Evolutionary conservation across 1,284 basidiomycete species (phyloP).

Genomic region (Ceratobasidium sp.): DNA sequence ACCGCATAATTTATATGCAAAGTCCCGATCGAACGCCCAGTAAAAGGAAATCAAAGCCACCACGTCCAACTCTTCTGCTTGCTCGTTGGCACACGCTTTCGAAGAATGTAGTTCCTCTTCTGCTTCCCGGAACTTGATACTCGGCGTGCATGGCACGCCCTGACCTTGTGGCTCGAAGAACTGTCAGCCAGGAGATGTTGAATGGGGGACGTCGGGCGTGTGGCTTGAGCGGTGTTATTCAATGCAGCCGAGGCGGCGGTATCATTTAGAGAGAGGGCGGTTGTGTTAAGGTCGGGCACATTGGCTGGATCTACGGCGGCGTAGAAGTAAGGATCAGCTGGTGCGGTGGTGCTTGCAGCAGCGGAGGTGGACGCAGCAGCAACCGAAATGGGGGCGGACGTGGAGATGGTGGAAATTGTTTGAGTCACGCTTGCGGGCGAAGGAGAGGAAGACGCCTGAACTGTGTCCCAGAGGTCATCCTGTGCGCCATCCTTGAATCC

Average conservation of each 20-base stretch:
- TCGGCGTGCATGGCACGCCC: constrained; percentile 22
- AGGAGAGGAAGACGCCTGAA: constrained; percentile 27
- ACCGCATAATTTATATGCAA: constrained; percentile 12
- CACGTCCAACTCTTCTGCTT: constrained; percentile 14
- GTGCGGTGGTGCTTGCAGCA: background rate
- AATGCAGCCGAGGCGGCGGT: background rate
- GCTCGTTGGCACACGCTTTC: constrained; percentile 19
- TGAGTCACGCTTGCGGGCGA: background rate
- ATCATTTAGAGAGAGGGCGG: background rate
- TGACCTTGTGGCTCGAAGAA: constrained; percentile 17
- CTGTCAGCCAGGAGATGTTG: constrained; percentile 23
- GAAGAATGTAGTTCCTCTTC: constrained; percentile 25
- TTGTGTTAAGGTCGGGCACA: background rate
- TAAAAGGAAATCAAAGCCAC: constrained; percentile 4
- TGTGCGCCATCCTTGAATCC: constrained; percentile 72
- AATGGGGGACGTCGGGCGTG: constrained; percentile 20
- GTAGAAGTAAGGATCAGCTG: constrained; percentile 22
- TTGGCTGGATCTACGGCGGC: constrained; percentile 6
- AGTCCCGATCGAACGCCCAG: background rate
- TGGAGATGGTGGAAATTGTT: background rate
- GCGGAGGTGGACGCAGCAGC: background rate
- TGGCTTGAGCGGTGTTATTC: constrained; percentile 6
- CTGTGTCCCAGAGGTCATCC: constrained; percentile 67
- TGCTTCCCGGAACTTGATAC: constrained; percentile 12
- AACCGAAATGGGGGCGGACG: constrained; percentile 4